Percentiles rank a stretch among this genome's conserved stretches.
Evolutionary conservation across 805 yeast genomes (phyloP).

Genomic region (Sugiyamaella boreocaroliniensis): DNA sequence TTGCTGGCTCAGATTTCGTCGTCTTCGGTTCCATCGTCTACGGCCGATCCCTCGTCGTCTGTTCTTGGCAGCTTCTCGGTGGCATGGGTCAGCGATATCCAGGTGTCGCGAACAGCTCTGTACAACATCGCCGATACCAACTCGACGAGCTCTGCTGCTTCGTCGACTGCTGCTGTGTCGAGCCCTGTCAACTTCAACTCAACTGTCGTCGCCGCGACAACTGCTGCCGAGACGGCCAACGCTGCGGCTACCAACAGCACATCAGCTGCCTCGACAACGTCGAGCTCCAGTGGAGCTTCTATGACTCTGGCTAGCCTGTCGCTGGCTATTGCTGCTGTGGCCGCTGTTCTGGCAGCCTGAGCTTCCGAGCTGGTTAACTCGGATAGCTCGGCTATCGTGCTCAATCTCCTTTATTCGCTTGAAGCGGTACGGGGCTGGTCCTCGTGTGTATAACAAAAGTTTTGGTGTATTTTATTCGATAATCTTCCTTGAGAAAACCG

Average conservation of each 20-base stretch:
- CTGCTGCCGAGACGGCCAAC: conserved; percentile 5
- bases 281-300: conserved; percentile 3
- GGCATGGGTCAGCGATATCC: conserved; percentile 10
- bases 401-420: no score
- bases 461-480: not conserved
- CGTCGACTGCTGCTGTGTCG: not conserved
- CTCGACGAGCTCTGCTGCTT: not conserved
- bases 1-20: not conserved
- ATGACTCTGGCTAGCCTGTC: not conserved
- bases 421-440: not conserved
- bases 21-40: not conserved
- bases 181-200: conserved; percentile 1
- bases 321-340: not conserved
- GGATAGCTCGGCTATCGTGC: not conserved
- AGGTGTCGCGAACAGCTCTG: conserved; percentile 13
- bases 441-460: not conserved
- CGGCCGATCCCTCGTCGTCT: not conserved
- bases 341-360: not conserved
- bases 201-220: conserved; percentile 4
- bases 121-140: conserved; percentile 14
- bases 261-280: conserved; percentile 7
- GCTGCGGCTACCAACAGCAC: conserved; percentile 1
- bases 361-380: not conserved
- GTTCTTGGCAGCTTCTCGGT: conserved; percentile 2
- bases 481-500: not conserved